A percentile compares a stretch with the other conserved stretches of the same genome.
phyloP scores from a whole-genome alignment of 2,329 filamentous ascomycete genomes.

The Claviceps fusiformis region DNA sequence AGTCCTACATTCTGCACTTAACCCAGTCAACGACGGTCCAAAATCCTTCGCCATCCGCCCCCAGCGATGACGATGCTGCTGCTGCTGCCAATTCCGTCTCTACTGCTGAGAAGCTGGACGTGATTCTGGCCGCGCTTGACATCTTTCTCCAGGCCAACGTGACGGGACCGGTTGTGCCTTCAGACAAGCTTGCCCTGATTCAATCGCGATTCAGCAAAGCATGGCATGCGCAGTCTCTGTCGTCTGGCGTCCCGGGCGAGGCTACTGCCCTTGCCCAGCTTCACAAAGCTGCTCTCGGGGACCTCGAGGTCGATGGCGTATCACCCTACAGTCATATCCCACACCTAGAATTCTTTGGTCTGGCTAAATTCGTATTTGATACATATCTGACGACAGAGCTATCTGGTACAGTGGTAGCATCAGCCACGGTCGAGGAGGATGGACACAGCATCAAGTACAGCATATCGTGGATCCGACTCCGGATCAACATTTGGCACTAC shows the following conservation, averaged over 20 bases:
- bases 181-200: slow-evolving; percentile 13
- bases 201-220: slow-evolving; percentile 27
- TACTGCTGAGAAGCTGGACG: slow-evolving; percentile 11
- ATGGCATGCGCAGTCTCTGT: slow-evolving; percentile 12
- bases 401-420: slow-evolving; percentile 14
- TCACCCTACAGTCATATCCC: slow-evolving; percentile 76
- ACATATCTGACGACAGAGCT: slow-evolving; percentile 10
- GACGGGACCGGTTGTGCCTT: slow-evolving; percentile 64
- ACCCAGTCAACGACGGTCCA: not conserved
- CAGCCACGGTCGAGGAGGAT: slow-evolving; percentile 9
- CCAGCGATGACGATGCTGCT: not conserved
- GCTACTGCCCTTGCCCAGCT: slow-evolving; percentile 24
- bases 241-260: not conserved
- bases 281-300: slow-evolving; percentile 46
- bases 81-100: slow-evolving; percentile 1
- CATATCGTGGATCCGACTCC: slow-evolving; percentile 49
- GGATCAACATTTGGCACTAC: slow-evolving; percentile 58
- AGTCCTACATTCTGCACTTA: slow-evolving; percentile 2
- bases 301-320: slow-evolving; percentile 70
- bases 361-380: slow-evolving; percentile 45
- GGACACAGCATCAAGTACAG: slow-evolving; percentile 36
- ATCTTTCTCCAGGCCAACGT: slow-evolving; percentile 78
- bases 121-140: slow-evolving; percentile 38
- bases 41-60: not conserved
- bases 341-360: slow-evolving; percentile 66